Evolutionary conservation across 1,284 basidiomycete genomes (phyloP), one percentile per base, ranked within the genome.

Genomic region (Malassezia restricta): DNA sequence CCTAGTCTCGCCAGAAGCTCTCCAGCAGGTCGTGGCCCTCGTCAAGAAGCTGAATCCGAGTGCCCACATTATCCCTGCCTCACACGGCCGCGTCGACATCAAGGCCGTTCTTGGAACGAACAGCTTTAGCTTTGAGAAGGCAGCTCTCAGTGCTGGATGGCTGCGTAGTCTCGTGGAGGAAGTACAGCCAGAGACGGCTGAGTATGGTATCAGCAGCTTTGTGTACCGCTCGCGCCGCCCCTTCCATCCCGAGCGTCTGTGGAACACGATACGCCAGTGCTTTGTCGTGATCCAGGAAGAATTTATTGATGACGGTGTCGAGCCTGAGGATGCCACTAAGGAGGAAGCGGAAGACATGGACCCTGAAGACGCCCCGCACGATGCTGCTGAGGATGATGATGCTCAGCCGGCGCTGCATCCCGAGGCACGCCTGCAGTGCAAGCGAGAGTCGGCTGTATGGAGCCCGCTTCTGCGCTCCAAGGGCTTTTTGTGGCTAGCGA

Each of bases 61-160:
- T 8, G 74, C 75, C n/a, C 69, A 68, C 39, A 61, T 77, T 49
- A 59, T 76, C 40, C 51, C 59, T 14, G 71, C 74, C 1, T 55
- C 62, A 1, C 70, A 73, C 29, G 74, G 71, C 48, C 61, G 65
- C 5, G 63, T 76, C 29, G 71, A 76, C 45, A 65, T 77, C 7
- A 62, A 61, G 11, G 64, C 75, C 40, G 72, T 78, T 30, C 59
- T 71, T 27, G 58, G 73, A 56, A 75, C 74, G 2, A 49, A 61
- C 8, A 44, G 59, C 35, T 78, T 77, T 61, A 68, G 69, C 40
- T 77, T 77, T 49, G 74, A 74, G 41, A 73, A 75, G 54, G 75
- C 75, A 0, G 70, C 76, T 5, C 62, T 74, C n/a, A 70, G 74
- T 6, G 75, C 76, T 1, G 77, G 77, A 0, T 78, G 77, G 77